These are phyloP conservation scores for Hygrocybe punicea DNA, from an alignment of 768 basidiomycete genomes.

Conservation along the genomic window DNA sequence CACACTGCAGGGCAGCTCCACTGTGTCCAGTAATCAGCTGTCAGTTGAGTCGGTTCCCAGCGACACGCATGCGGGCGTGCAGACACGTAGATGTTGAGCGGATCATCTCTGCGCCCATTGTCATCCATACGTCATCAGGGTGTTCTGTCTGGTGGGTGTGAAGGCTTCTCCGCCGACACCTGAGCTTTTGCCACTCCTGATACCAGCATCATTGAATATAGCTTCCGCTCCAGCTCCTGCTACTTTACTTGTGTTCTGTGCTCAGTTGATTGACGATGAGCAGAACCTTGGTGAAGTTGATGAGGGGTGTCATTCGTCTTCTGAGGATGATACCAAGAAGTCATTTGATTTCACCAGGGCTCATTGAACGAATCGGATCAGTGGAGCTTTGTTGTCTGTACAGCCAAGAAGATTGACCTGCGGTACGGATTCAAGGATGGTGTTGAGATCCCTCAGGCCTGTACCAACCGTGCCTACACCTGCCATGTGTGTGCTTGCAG, in stretches of 20 bases:
- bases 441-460: too few relatives aligned
- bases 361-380: conserved; percentile 60
- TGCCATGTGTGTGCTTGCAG: too few relatives aligned
- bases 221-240: conserved; percentile 18
- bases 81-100: conserved; percentile 37
- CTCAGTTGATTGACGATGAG: too few relatives aligned
- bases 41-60: conserved; percentile 30
- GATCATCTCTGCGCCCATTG: conserved; percentile 47
- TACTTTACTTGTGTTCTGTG: conserved; percentile 40
- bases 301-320: conserved; percentile 37
- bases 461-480: too few relatives aligned
- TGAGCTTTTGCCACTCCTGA: conserved; percentile 43
- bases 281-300: too few relatives aligned
- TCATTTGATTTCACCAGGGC: conserved; percentile 86
- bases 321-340: conserved; percentile 68
- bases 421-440: too few relatives aligned
- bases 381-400: too few relatives aligned
- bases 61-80: conserved; percentile 16
- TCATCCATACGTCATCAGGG: conserved; percentile 39
- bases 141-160: too few relatives aligned
- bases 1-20: too few relatives aligned
- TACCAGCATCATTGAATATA: conserved; percentile 6
- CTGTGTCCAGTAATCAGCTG: conserved; percentile 32
- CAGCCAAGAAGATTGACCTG: too few relatives aligned
- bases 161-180: conserved; percentile 33